Evolutionary conservation across 2,329 filamentous ascomycete species (phyloP).

Genomic region (Arachnomyces sp.): DNA sequence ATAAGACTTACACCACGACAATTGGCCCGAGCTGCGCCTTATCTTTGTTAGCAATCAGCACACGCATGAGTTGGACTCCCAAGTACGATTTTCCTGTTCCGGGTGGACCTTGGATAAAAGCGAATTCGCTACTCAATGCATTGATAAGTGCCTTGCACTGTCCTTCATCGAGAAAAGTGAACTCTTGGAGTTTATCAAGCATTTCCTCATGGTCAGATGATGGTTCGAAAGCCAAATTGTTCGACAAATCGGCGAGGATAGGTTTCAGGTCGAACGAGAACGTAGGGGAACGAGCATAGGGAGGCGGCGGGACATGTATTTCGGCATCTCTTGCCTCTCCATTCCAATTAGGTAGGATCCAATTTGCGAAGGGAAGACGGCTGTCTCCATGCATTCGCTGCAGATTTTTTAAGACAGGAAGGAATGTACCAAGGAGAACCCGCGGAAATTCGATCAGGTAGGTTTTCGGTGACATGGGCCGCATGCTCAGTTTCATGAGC

Average conservation of each 20-base stretch:
- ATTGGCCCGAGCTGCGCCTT: constrained; percentile 38
- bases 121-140: constrained; percentile 46
- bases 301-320: too few relatives aligned
- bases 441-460: constrained; percentile 6
- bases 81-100: constrained; percentile 62
- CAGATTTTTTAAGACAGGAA: background rate
- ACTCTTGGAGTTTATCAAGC: too few relatives aligned
- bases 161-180: constrained; percentile 16
- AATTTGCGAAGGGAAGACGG: background rate
- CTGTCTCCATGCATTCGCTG: background rate
- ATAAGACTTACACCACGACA: constrained; percentile 30
- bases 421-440: background rate
- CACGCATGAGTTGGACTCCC: constrained; percentile 53
- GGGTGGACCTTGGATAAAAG: constrained; percentile 62
- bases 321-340: too few relatives aligned
- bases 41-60: constrained; percentile 23
- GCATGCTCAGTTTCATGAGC: too few relatives aligned
- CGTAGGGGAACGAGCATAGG: too few relatives aligned
- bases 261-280: too few relatives aligned
- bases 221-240: too few relatives aligned
- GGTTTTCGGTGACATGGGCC: background rate
- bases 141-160: constrained; percentile 47
- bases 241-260: too few relatives aligned
- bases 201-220: too few relatives aligned
- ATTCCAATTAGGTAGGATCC: background rate